Evolutionary conservation across 495 filamentous ascomycete species (phyloP), one percentile per base, ranked within the genome.

Genomic region (Neurospora sp.): DNA sequence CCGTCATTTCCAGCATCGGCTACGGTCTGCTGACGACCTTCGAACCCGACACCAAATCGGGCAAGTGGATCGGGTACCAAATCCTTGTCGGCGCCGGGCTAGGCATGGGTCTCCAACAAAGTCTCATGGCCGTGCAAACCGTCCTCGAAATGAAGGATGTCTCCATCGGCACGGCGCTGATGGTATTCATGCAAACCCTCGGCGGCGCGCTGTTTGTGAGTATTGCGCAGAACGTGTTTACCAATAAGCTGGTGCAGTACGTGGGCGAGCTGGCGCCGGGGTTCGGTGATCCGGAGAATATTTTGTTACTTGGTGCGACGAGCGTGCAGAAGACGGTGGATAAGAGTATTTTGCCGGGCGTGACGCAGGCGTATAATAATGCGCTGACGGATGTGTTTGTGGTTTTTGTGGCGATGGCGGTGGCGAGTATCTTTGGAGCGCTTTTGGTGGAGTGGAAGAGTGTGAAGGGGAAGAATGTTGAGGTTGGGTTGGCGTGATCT

Each of bases 391-490:
- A 88, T 69, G 86, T 89, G 0, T 97, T 92, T 81, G 87, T 91
- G 71, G 90, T 94, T 0, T 85, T 86, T 75, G 84, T 91, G 14
- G 91, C 90, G 0, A 86, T 93, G 82, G 84, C 86, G 10, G 85
- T 84, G 10, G 66, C 91, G 0, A 87, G 88, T 5, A 82, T 93
- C 5, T 22, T 95, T 68, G 92, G 89, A 1, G 83, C 86, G 3
- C 75, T 86, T 3, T 82, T 85, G 6, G 83, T 94, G 10, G 88
- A 96, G 81, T 97, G 93, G 94, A 88, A 87, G 76, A 91, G 87
- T 48, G 92, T 97, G 22, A 95, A 94, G 85, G 93, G 91, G 3
- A 94, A 92, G 88, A 91, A 92, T 73, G 84, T 93, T 70, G 91
- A 92, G 78, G 82, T 86, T 76, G 83, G 81, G 11, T 82, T 85